A percentile compares a stretch with the other conserved stretches of the same genome.
phyloP scores from a whole-genome alignment of 805 yeast genomes.

The Starmerella tilneyi region DNA sequence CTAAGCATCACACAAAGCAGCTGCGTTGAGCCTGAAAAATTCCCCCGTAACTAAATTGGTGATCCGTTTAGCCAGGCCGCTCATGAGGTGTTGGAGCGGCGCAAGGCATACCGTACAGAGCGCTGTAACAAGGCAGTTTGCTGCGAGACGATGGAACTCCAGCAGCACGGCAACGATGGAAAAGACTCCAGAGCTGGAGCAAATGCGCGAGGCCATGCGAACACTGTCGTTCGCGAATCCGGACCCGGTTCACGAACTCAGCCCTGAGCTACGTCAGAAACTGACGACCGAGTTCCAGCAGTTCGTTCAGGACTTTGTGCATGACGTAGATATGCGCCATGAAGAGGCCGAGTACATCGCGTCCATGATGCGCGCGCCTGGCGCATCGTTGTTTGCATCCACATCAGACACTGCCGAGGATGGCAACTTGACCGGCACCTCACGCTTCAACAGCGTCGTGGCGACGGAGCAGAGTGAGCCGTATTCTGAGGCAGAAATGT shows the following conservation, averaged over 20 bases:
- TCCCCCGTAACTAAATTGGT: too few species aligned
- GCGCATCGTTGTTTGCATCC: constrained; percentile 8
- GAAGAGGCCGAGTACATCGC: constrained; percentile 22
- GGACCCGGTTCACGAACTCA: constrained; percentile 22
- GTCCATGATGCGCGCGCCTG: constrained; percentile 13
- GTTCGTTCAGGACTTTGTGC: constrained; percentile 27
- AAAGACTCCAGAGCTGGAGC: constrained; percentile 5
- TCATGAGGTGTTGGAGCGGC: constrained; percentile 7
- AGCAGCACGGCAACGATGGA: neutral
- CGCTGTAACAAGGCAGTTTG: neutral
- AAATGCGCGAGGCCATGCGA: constrained; percentile 18
- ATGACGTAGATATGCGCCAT: constrained; percentile 25
- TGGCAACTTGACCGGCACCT: constrained; percentile 18
- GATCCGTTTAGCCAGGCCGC: neutral
- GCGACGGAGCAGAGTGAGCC: constrained; percentile 53
- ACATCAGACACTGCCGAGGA: constrained; percentile 7
- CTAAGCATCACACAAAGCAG: neutral
- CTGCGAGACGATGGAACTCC: constrained; percentile 1
- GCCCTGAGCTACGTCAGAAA: constrained; percentile 28
- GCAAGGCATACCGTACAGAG: neutral
- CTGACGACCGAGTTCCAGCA: constrained; percentile 27
- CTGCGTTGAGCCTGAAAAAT: neutral
- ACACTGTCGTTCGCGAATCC: constrained; percentile 21
- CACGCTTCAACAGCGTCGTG: constrained; percentile 50
- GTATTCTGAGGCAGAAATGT: constrained; percentile 68